Base-by-base conservation (phyloP, 2,329 filamentous ascomycete species). In the Teratosphaeria zuluensis region DNA sequence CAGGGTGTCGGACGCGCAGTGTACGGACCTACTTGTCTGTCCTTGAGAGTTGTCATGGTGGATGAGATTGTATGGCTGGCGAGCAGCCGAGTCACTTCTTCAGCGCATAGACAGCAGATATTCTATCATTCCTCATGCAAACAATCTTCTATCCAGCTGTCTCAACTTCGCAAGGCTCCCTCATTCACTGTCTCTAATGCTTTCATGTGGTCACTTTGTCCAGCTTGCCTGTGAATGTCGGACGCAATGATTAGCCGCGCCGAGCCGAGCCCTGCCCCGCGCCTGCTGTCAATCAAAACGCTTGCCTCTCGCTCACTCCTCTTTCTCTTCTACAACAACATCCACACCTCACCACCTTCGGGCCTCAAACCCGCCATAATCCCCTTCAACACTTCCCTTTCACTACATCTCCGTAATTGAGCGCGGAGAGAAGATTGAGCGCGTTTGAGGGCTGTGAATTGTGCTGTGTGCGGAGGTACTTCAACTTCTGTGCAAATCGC, bases 1-100 rank as follows among this genome's bases (percentile, higher is more conserved):
- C 19, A 6, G 12, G 4, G 7, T 31, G 64, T 46, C 68, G 28
- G 53, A 57, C 51, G 57, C 56, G 64, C 58, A 58, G 55, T 59
- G 61, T 68, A 70, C 82, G 70, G 77, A 87, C 85, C 83, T 75
- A 89, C 85, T 79, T 89, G 86, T 70, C 85, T 84, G 76, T 88
- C 85, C 71, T 86, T 80, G 65, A 89, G 80, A 66, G 83, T 84
- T 70, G 80, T 79, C 82, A 85, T 86, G 56, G 28, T 42, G 70
- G 63, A 60, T 54, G 56, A 46, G 48, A 56, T 35, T 16, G 4
- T 16, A 2, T 12, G 67, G 68, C 69, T 65, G 69, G 53, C 55
- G 57, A 54, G 62, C 69, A 70, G 69, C 68, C 66, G 53, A 42
- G 51, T 28, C 53, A 54, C n/a, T 52, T 14, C 38, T 53, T 67